Evolutionary conservation across 495 filamentous ascomycete species (phyloP).

Genomic region (Xylaria telfairii): DNA sequence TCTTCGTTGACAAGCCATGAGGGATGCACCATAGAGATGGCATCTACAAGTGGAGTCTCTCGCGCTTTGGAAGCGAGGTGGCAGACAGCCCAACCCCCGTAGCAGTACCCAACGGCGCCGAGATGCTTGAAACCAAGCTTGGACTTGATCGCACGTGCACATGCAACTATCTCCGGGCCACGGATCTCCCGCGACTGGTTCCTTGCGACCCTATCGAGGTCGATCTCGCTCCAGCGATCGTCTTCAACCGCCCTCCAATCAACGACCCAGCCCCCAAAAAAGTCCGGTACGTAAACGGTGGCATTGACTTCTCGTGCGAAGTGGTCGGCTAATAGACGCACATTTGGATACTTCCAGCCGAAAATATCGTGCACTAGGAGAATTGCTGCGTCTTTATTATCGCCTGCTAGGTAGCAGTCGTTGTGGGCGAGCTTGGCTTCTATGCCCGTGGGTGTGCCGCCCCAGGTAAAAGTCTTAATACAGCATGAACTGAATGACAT

Average conservation of each 20-base stretch:
- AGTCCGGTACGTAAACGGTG: slow-evolving; percentile 64
- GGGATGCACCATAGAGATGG: slow-evolving; percentile 60
- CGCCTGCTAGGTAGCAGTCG: slow-evolving; percentile 50
- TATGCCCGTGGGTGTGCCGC: slow-evolving; percentile 49
- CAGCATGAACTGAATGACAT: slow-evolving; percentile 36
- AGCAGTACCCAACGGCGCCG: slow-evolving; percentile 66
- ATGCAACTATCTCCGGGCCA: slow-evolving; percentile 58
- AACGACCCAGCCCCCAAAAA: slow-evolving; percentile 50
- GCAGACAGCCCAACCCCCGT: slow-evolving; percentile 63
- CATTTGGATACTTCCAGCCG: slow-evolving; percentile 64
- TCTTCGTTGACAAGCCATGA: slow-evolving; percentile 54
- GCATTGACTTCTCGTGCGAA: slow-evolving; percentile 56
- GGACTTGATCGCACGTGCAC: slow-evolving; percentile 49
- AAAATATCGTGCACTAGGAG: slow-evolving; percentile 63
- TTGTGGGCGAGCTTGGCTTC: slow-evolving; percentile 43
- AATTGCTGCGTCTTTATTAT: slow-evolving; percentile 53
- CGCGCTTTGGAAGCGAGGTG: slow-evolving; percentile 47
- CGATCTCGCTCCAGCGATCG: slow-evolving; percentile 30
- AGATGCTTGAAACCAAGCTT: slow-evolving; percentile 44
- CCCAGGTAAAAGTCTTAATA: slow-evolving; percentile 52
- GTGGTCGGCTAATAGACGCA: slow-evolving; percentile 60
- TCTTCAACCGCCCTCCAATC: slow-evolving; percentile 34
- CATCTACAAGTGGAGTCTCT: slow-evolving; percentile 56
- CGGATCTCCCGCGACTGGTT: slow-evolving; percentile 51
- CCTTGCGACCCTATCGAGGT: slow-evolving; percentile 36